Evolutionary conservation across 345 rosid genomes (phyloP).

Genomic region (Salix brachista): DNA sequence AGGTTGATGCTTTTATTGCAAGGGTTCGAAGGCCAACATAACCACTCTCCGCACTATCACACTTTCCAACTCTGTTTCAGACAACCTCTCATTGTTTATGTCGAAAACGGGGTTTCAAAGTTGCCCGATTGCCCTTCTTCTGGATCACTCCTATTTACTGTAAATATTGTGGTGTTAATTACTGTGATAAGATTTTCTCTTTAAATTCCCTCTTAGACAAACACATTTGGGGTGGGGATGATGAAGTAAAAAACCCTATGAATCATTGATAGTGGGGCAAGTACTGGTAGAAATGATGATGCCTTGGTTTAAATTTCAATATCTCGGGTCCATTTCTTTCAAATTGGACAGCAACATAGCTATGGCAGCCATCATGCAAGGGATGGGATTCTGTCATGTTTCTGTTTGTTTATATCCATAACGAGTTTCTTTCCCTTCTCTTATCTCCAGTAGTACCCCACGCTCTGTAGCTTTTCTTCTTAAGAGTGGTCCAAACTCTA

Average conservation of each 20-base stretch:
- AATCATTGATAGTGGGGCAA: background rate
- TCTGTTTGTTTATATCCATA: conserved; percentile 4
- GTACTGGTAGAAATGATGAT: background rate
- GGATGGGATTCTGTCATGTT: conserved; percentile 9
- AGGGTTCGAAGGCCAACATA: background rate
- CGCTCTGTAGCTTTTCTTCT: background rate
- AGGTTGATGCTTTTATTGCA: conserved; percentile 19
- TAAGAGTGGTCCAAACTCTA: conserved; percentile 9
- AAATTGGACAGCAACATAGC: conserved; percentile 3
- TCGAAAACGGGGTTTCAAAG: background rate
- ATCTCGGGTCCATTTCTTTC: conserved; percentile 5
- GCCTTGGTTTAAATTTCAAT: background rate
- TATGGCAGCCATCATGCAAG: conserved; percentile 4
- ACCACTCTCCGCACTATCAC: background rate
- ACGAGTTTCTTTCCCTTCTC: background rate
- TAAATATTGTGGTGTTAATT: background rate
- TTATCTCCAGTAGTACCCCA: background rate
- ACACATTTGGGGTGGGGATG: background rate
- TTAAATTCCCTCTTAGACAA: background rate
- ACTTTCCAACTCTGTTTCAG: conserved; percentile 11
- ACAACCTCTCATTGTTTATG: conserved; percentile 2
- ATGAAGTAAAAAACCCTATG: background rate
- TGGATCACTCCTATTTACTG: background rate
- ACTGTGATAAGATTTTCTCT: too few species aligned
- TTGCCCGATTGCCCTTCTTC: background rate